These are phyloP conservation scores for Lentinula novae-zelandiae DNA, from an alignment of 1,284 basidiomycete species.

Conservation along the genomic window DNA sequence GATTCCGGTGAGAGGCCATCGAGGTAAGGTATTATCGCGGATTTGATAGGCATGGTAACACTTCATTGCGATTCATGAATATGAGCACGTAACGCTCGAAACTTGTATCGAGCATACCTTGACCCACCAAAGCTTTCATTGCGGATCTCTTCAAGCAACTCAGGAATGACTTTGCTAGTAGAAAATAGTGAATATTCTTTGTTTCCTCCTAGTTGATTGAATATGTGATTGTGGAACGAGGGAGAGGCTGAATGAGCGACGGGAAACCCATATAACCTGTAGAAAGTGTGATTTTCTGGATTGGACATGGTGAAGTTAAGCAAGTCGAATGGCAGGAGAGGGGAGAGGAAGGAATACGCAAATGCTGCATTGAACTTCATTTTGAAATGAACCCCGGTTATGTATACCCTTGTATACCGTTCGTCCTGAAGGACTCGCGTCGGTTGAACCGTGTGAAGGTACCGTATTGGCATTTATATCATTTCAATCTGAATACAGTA, in stretches of 20 bases:
- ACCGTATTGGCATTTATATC: too few species aligned
- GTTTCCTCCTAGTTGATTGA: constrained; percentile 21
- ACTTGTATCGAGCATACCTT: not conserved
- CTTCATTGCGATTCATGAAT: not conserved
- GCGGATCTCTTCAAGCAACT: constrained; percentile 24
- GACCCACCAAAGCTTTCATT: constrained; percentile 27
- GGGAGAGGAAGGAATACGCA: constrained; percentile 3
- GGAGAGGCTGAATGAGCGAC: constrained; percentile 33
- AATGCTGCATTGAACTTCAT: constrained; percentile 6
- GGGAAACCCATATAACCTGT: constrained; percentile 31
- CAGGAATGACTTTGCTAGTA: constrained; percentile 28
- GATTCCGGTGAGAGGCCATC: constrained; percentile 17
- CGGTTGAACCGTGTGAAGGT: not conserved
- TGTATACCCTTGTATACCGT: not conserved
- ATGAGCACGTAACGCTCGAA: not conserved
- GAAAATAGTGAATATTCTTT: constrained; percentile 28
- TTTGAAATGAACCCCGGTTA: not conserved
- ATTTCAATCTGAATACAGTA: too few species aligned
- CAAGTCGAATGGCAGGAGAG: not conserved
- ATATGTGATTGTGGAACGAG: constrained; percentile 29
- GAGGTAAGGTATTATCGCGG: constrained; percentile 17
- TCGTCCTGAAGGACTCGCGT: not conserved
- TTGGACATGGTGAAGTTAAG: constrained; percentile 6
- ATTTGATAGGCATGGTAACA: constrained; percentile 20
- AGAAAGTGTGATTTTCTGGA: constrained; percentile 12